A percentile compares a stretch with the other conserved stretches of the same genome.
Evolutionary conservation across 805 yeast species (phyloP).

Genomic region (Monosporozyma aerobia): DNA sequence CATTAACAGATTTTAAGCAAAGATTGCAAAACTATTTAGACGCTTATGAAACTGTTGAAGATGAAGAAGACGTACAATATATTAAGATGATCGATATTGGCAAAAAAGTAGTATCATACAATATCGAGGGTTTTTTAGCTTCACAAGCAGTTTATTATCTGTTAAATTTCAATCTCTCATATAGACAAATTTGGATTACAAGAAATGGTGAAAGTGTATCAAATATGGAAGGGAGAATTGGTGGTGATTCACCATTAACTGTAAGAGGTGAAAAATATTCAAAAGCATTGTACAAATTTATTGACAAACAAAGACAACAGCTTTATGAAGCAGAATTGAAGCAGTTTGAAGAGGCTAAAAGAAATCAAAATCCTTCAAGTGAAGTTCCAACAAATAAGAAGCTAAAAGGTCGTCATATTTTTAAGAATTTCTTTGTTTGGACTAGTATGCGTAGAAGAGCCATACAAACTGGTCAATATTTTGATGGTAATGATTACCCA

Average conservation of each 20-base stretch:
- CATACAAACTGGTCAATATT: constrained; percentile 65
- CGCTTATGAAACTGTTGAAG: constrained; percentile 86
- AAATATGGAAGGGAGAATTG: constrained; percentile 76
- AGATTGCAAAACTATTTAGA: constrained; percentile 75
- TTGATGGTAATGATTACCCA: constrained; percentile 65
- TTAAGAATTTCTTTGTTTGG: constrained; percentile 79
- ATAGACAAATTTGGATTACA: constrained; percentile 89
- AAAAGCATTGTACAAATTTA: constrained; percentile 62
- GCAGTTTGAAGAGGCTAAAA: constrained; percentile 26
- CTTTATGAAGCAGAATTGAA: constrained; percentile 49
- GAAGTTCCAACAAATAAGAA: constrained; percentile 11
- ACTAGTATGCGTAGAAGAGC: constrained; percentile 78
- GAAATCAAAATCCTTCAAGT: constrained; percentile 8
- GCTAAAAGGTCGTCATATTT: constrained; percentile 15
- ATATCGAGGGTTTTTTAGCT: constrained; percentile 79
- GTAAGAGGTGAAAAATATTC: constrained; percentile 70
- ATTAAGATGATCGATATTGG: constrained; percentile 96
- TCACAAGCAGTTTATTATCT: constrained; percentile 89
- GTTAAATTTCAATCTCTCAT: constrained; percentile 77
- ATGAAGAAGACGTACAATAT: constrained; percentile 65
- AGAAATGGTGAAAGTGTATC: constrained; percentile 91
- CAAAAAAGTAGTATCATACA: constrained; percentile 82
- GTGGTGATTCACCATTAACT: constrained; percentile 83
- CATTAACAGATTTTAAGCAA: constrained; percentile 72
- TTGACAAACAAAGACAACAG: constrained; percentile 57